Percentiles rank a stretch among this genome's conserved stretches.
Evolutionary conservation across 2,329 filamentous ascomycete genomes (phyloP).

Genomic region (Fonsecaea pedrosoi): DNA sequence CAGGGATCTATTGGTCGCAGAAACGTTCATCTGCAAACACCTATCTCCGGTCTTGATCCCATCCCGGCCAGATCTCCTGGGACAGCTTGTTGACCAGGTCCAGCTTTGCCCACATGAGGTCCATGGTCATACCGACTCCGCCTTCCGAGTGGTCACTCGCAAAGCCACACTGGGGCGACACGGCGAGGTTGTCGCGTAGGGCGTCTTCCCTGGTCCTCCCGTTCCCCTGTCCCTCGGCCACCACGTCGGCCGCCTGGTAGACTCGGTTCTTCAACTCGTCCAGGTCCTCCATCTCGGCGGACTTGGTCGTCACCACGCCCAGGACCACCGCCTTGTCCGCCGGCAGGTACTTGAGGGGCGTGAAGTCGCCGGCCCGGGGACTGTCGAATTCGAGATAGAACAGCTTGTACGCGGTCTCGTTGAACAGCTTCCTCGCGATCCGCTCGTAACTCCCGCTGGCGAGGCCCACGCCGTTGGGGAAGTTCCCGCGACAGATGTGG

Average conservation of each 20-base stretch:
- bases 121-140: constrained; percentile 71
- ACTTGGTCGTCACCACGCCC: constrained; percentile 34
- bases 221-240: constrained; percentile 24
- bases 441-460: constrained; percentile 33
- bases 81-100: constrained; percentile 73
- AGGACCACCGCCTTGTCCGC: constrained; percentile 33
- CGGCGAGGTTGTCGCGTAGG: constrained; percentile 61
- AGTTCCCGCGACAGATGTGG: constrained; percentile 35
- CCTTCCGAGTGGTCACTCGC: constrained; percentile 69
- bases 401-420: constrained; percentile 25
- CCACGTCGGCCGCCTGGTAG: constrained; percentile 25
- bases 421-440: constrained; percentile 32
- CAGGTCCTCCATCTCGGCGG: constrained; percentile 28
- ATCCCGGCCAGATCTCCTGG: constrained; percentile 69
- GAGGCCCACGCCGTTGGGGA: constrained; percentile 27
- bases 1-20: no score
- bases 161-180: constrained; percentile 76
- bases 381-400: constrained; percentile 37
- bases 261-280: constrained; percentile 24
- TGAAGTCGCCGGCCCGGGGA: constrained; percentile 35
- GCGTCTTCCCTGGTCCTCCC: constrained; percentile 22
- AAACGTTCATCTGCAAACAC: no score
- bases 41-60: constrained; percentile 33
- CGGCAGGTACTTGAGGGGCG: constrained; percentile 30
- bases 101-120: constrained; percentile 77